Evolutionary conservation across 2,329 filamentous ascomycete species (phyloP), one percentile per base, ranked within the genome.

Genomic region (Aspergillus novofumigatus): DNA sequence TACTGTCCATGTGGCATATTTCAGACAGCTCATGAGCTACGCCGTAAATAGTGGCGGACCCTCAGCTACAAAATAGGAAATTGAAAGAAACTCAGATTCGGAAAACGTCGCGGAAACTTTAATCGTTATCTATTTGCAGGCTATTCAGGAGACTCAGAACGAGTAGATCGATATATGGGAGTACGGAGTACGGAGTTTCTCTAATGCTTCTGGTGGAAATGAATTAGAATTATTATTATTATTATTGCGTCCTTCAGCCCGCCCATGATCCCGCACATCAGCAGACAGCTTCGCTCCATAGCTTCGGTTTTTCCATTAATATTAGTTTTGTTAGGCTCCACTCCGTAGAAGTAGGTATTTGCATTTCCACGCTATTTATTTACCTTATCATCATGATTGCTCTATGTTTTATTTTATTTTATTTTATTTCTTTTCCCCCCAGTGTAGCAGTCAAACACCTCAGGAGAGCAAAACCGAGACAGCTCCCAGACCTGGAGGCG

Each of bases 1-100:
- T 2, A 23, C n/a, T 35, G 20, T 52, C 59, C 56, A 59, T 60
- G 59, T 61, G 59, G 59, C 59, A 56, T 52, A 47, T 41, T 35
- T 32, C 26, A 48, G 53, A 58, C 44, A 48, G 51, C 42, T 35
- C 38, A 45, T 41, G 51, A 58, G 42, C 42, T 21, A 20, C n/a
- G 3, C 32, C 45, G 53, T 56, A 53, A 38, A 55, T 48, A 44
- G 58, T 59, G 57, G 52, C 56, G 52, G 55, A 56, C 42, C 52
- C 28, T 41, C 14, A 38, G 25, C 49, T 50, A 56, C 54, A 52
- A 26, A 25, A 49, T 56, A 53, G 54, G 50, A 49, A 53, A 56
- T 51, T 56, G 54, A 47, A 56, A 48, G 23, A n/a, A 49, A 38
- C 14, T 17, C 32, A 38, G 14, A 38, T 38, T 38, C 32, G 14